These are phyloP conservation scores for Zalaria obscura DNA, from an alignment of 2,329 filamentous ascomycete genomes.

Conservation along the genomic window DNA sequence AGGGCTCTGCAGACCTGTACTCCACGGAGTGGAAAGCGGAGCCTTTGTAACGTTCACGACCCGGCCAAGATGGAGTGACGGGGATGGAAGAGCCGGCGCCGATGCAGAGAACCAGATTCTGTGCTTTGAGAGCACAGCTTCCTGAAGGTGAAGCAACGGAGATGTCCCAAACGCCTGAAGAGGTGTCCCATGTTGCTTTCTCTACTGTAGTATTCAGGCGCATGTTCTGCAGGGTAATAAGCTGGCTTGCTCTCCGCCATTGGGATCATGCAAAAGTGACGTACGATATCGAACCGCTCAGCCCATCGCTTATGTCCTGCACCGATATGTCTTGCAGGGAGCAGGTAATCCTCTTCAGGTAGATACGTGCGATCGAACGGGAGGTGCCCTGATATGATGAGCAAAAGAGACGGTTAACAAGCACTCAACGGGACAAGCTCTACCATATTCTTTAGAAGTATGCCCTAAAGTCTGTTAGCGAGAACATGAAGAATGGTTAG, in stretches of 20 bases:
- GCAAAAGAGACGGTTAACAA: not conserved
- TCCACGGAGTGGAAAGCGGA: conserved; percentile 20
- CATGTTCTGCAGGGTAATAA: conserved; percentile 13
- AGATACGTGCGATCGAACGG: conserved; percentile 16
- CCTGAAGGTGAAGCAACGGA: conserved; percentile 2
- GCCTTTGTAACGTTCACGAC: conserved; percentile 21
- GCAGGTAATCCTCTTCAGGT: conserved; percentile 12
- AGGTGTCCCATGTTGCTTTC: conserved; percentile 23
- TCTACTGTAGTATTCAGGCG: conserved; percentile 23
- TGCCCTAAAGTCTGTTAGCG: conserved; percentile 12
- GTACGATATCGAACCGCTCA: conserved; percentile 17
- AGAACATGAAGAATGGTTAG: conserved; percentile 2
- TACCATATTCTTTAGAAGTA: not conserved
- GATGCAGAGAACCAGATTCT: conserved; percentile 19
- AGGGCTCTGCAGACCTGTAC: conserved; percentile 19
- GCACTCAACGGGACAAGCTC: not conserved
- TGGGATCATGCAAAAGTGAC: too few relatives aligned
- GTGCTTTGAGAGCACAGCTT: conserved; percentile 4
- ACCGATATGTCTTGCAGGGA: conserved; percentile 19
- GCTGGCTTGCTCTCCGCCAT: too few relatives aligned
- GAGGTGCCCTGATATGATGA: conserved; percentile 3
- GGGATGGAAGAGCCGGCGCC: conserved; percentile 17
- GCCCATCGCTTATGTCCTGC: conserved; percentile 24
- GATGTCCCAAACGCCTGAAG: conserved; percentile 22
- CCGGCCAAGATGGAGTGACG: conserved; percentile 10